phyloP scores from a whole-genome alignment of 805 yeast genomes.

The Candida pseudofarinosa region DNA sequence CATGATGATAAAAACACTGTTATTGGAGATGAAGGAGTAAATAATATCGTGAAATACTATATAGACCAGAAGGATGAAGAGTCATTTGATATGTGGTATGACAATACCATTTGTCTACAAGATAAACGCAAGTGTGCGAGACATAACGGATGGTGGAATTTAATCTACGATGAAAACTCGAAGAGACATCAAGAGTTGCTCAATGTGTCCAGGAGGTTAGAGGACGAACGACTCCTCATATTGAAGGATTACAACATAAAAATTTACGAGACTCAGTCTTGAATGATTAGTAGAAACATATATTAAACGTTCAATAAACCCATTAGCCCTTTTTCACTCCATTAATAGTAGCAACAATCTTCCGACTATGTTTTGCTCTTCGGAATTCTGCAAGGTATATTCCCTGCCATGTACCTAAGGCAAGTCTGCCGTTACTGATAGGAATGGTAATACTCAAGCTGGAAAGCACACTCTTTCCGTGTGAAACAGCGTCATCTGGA shows the following conservation, averaged over 20 bases:
- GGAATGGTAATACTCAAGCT: constrained; percentile 70
- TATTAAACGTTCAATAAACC: not conserved
- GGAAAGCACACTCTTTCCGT: constrained; percentile 55
- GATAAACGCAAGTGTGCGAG: constrained; percentile 55
- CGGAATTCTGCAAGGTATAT: constrained; percentile 75
- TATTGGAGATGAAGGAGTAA: not conserved
- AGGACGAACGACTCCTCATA: constrained; percentile 23
- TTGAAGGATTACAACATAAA: constrained; percentile 35
- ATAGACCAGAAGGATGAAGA: constrained; percentile 11
- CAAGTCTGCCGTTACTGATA: constrained; percentile 60
- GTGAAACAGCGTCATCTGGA: constrained; percentile 83
- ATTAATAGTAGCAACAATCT: constrained; percentile 68
- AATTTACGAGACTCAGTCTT: constrained; percentile 16
- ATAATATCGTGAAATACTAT: constrained; percentile 2
- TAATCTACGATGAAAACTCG: constrained; percentile 29
- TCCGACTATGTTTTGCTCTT: constrained; percentile 56
- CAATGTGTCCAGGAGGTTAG: constrained; percentile 23
- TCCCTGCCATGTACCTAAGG: constrained; percentile 85
- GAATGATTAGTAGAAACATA: not conserved
- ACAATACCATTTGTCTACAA: constrained; percentile 37
- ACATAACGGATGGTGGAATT: constrained; percentile 50
- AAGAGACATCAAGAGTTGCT: constrained; percentile 32
- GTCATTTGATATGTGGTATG: constrained; percentile 10
- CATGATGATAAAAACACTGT: constrained; percentile 15
- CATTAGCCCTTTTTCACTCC: constrained; percentile 39